phyloP scores from a whole-genome alignment of 768 basidiomycete species.

The Lactifluus subvellereus region DNA sequence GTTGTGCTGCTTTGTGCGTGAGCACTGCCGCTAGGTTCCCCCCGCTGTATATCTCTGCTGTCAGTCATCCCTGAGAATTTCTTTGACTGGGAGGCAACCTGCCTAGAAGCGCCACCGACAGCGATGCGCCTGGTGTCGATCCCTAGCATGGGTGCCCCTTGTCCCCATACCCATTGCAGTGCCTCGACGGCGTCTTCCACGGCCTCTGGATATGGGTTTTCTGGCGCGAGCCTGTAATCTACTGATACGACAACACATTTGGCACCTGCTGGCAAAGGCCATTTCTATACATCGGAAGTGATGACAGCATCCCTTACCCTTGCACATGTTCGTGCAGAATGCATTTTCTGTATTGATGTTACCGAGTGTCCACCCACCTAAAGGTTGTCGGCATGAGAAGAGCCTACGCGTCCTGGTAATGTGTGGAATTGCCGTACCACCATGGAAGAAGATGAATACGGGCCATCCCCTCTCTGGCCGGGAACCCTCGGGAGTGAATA shows the following conservation, averaged over 20 bases:
- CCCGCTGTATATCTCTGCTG: constrained; percentile 39
- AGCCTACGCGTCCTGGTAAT: background rate
- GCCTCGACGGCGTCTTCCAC: constrained; percentile 67
- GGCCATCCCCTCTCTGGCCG: constrained; percentile 59
- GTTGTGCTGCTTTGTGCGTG: constrained; percentile 53
- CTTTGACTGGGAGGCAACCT: background rate
- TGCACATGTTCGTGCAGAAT: constrained; percentile 57
- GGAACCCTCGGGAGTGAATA: constrained; percentile 54
- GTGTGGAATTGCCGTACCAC: constrained; percentile 39
- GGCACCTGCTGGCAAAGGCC: constrained; percentile 37
- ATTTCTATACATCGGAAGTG: background rate
- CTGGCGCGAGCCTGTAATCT: constrained; percentile 68
- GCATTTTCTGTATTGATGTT: constrained; percentile 54
- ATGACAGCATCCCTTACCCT: constrained; percentile 34
- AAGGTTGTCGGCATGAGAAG: background rate
- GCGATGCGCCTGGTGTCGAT: constrained; percentile 52
- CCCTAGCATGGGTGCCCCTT: constrained; percentile 43
- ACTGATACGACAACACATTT: constrained; percentile 59
- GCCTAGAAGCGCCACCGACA: constrained; percentile 73
- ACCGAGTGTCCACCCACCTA: constrained; percentile 76
- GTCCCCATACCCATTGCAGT: constrained; percentile 50
- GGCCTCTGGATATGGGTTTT: constrained; percentile 63
- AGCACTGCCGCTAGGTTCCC: constrained; percentile 65
- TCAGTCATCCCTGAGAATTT: background rate
- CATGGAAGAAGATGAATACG: constrained; percentile 68